Evolutionary conservation across 345 rosid genomes (phyloP).

Genomic region (Syzygium jambos): DNA sequence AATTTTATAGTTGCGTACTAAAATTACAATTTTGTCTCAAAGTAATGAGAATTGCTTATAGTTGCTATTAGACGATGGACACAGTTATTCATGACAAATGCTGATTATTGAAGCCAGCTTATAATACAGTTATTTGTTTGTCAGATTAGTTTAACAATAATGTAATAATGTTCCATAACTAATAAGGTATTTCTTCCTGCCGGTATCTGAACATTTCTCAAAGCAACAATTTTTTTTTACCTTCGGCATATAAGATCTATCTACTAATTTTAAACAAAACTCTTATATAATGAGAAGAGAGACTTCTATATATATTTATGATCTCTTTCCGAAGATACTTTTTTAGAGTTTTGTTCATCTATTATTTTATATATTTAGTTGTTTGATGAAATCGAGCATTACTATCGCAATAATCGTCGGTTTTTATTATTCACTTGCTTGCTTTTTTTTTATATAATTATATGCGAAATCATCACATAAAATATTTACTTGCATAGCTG

Average conservation of each 20-base stretch:
- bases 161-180: background rate
- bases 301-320: background rate
- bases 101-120: background rate
- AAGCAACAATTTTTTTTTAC: too few relatives aligned
- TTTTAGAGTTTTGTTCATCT: background rate
- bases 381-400: background rate
- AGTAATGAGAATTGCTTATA: background rate
- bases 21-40: background rate
- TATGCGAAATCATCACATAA: background rate
- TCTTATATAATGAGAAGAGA: background rate
- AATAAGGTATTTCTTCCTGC: background rate
- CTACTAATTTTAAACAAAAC: background rate
- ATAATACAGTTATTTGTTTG: too few relatives aligned
- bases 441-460: background rate
- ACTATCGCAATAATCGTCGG: background rate
- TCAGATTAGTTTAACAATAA: background rate
- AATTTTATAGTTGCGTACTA: background rate
- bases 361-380: background rate
- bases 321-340: background rate
- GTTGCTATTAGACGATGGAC: background rate
- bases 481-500: background rate
- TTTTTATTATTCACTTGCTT: background rate
- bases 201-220: too few relatives aligned
- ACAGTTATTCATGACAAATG: background rate
- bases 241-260: background rate